A percentile compares a stretch with the other conserved stretches of the same genome.
Evolutionary conservation across 176 grass and related monocot species (phyloP).

Genomic region (Poa pratensis): DNA sequence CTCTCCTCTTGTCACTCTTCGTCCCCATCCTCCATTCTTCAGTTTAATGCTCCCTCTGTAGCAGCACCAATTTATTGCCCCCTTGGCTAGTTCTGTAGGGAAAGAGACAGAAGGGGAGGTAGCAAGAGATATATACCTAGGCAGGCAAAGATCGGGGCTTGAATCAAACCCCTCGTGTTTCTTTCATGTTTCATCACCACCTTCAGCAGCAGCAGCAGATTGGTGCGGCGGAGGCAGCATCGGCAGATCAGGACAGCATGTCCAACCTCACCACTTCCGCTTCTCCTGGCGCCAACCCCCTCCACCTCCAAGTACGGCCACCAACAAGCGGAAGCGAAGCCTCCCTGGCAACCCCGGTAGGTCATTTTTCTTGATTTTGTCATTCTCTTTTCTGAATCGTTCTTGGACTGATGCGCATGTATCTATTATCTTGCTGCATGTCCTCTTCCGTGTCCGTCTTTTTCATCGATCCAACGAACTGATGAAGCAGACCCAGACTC

Average conservation of each 20-base stretch:
- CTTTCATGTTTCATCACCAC: constrained; percentile 35
- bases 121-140: neutral
- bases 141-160: constrained; percentile 21
- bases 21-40: constrained; percentile 39
- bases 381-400: neutral
- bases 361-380: neutral
- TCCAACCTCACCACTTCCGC: constrained; percentile 58
- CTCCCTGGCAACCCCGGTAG: constrained; percentile 92
- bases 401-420: neutral
- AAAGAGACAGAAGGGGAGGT: neutral
- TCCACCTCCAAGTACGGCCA: constrained; percentile 21
- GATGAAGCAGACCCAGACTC: constrained; percentile 71
- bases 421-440: neutral
- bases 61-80: constrained; percentile 36
- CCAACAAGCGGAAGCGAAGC: constrained; percentile 82
- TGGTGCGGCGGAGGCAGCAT: constrained; percentile 1
- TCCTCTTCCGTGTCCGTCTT: neutral
- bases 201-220: constrained; percentile 33
- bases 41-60: constrained; percentile 31
- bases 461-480: neutral
- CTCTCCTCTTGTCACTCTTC: constrained; percentile 14
- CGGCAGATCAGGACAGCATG: constrained; percentile 53
- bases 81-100: neutral
- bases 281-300: constrained; percentile 7
- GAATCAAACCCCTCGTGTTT: neutral